Percentiles rank a stretch among this genome's conserved stretches.
Evolutionary conservation across 1,139 yeast genomes (phyloP).

Genomic region (Candida sp.): DNA sequence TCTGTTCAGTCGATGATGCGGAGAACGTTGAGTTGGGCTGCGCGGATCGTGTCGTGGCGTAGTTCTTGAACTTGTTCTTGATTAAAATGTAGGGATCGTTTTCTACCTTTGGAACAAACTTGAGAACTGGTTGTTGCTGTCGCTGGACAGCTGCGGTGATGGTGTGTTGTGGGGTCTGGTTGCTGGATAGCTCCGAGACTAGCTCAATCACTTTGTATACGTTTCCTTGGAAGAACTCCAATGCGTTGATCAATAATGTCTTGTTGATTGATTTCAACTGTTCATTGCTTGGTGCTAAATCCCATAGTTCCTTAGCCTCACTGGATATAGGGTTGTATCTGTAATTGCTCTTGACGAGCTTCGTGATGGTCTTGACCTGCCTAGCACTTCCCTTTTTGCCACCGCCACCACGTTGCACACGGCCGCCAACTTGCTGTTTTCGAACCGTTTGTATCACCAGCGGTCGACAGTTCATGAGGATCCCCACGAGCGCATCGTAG

Average conservation of each 20-base stretch:
- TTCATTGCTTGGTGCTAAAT: conserved; percentile 22
- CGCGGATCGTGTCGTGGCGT: not conserved
- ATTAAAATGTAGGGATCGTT: conserved; percentile 6
- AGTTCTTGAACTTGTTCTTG: conserved; percentile 6
- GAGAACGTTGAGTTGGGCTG: not conserved
- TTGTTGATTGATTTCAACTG: conserved; percentile 25
- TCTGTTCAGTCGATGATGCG: not conserved
- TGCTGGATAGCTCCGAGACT: conserved; percentile 13
- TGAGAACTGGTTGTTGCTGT: conserved; percentile 2
- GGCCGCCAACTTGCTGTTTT: not conserved
- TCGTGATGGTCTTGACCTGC: not conserved
- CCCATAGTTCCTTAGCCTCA: conserved; percentile 22
- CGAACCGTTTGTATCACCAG: conserved; percentile 7
- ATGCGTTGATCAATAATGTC: conserved; percentile 37
- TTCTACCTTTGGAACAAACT: not conserved
- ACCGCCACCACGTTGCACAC: conserved; percentile 17
- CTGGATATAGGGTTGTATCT: conserved; percentile 16
- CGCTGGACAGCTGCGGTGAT: not conserved
- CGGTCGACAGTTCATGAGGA: conserved; percentile 24
- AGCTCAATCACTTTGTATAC: conserved; percentile 32
- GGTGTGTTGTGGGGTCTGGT: conserved; percentile 1
- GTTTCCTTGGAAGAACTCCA: conserved; percentile 46
- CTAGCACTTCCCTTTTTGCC: conserved; percentile 26
- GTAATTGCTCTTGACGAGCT: conserved; percentile 10
- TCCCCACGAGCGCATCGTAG: conserved; percentile 28